Percentiles rank a stretch among this genome's conserved stretches.
Evolutionary conservation across 2,329 filamentous ascomycete genomes (phyloP).

Genomic region (Dothideomycetidae sp.): DNA sequence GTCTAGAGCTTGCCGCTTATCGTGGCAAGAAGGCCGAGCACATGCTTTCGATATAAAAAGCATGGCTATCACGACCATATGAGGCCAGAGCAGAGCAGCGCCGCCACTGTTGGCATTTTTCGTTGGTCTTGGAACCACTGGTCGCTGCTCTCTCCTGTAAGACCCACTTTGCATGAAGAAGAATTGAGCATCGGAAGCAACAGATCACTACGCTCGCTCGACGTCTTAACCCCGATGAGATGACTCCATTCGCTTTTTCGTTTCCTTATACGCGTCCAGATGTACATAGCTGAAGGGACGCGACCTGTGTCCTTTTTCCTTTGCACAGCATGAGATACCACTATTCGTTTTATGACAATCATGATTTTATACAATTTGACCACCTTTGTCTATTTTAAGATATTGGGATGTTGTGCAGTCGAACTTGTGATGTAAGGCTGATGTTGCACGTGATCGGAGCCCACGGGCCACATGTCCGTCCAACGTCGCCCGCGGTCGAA

Average conservation of each 20-base stretch:
- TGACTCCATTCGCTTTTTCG: background rate
- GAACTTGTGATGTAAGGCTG: too few species aligned
- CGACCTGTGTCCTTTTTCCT: background rate
- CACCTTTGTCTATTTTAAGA: too few species aligned
- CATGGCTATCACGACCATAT: constrained; percentile 2
- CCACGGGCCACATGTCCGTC: too few species aligned
- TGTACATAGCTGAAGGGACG: constrained; percentile 6
- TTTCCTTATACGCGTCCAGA: background rate
- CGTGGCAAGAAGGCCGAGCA: constrained; percentile 44
- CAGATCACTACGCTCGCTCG: too few species aligned
- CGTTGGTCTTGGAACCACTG: constrained; percentile 12
- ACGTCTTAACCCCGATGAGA: too few species aligned
- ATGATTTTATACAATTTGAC: too few species aligned
- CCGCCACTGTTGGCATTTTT: constrained; percentile 9
- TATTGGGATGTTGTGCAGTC: too few species aligned
- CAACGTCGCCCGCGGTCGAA: too few species aligned
- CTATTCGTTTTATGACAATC: background rate
- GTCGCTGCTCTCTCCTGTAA: constrained; percentile 10
- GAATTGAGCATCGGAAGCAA: constrained; percentile 3
- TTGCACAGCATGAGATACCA: constrained; percentile 1
- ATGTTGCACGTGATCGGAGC: too few species aligned
- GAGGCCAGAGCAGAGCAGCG: constrained; percentile 10
- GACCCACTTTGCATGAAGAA: constrained; percentile 9
- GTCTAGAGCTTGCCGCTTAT: constrained; percentile 72
- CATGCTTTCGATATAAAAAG: constrained; percentile 31